Evolutionary conservation across 306 rosid genomes (phyloP).

Genomic region (Alnus glutinosa): DNA sequence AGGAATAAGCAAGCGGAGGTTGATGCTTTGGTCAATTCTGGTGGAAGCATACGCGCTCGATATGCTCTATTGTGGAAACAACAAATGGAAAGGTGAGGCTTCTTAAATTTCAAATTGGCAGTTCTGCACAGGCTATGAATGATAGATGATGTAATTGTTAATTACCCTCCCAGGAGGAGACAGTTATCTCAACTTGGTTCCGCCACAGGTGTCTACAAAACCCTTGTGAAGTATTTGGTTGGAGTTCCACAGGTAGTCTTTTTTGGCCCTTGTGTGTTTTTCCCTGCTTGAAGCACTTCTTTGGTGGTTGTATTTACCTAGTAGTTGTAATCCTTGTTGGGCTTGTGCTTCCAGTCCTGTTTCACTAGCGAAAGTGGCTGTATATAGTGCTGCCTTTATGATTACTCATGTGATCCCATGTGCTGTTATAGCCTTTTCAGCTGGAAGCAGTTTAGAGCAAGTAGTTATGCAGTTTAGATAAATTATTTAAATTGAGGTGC

Average conservation of each 20-base stretch:
- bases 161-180: slow-evolving; percentile 62
- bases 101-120: slow-evolving; percentile 14
- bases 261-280: slow-evolving; percentile 4
- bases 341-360: neutral
- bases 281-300: neutral
- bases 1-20: slow-evolving; percentile 93
- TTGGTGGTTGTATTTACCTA: neutral
- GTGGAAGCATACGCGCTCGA: slow-evolving; percentile 73
- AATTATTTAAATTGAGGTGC: slow-evolving; percentile 16
- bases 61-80: slow-evolving; percentile 88
- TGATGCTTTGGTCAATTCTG: slow-evolving; percentile 79
- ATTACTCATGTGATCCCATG: neutral
- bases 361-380: neutral
- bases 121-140: slow-evolving; percentile 7
- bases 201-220: slow-evolving; percentile 96
- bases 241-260: slow-evolving; percentile 91
- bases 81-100: slow-evolving; percentile 89
- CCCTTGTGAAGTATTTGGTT: slow-evolving; percentile 92
- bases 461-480: neutral
- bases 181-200: slow-evolving; percentile 95
- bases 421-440: neutral
- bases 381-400: neutral
- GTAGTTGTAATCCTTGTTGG: neutral
- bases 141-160: slow-evolving; percentile 30
- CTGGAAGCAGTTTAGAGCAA: neutral